Evolutionary conservation across 371 early-diverging fungal species (phyloP).

Genomic region (Lichtheimia hyalospora): DNA sequence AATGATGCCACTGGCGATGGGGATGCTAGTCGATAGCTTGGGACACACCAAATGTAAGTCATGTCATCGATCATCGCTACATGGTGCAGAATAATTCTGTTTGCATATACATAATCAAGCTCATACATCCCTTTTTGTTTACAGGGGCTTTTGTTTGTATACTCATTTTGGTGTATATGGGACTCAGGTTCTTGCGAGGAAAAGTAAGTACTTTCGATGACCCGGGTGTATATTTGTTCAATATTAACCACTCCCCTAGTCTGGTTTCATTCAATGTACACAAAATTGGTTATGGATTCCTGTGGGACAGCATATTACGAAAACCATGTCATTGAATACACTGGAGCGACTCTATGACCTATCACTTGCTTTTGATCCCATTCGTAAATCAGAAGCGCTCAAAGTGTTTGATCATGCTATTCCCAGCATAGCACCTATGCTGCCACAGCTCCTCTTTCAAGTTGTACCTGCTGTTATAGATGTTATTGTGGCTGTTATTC

Average conservation of each 20-base stretch:
- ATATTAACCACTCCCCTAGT: slow-evolving; percentile 7
- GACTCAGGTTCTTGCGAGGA: slow-evolving; percentile 74
- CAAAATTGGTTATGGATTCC: slow-evolving; percentile 90
- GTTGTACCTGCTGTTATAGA: slow-evolving; percentile 87
- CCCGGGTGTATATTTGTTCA: no score
- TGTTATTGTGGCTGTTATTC: slow-evolving; percentile 74
- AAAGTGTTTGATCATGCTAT: slow-evolving; percentile 89
- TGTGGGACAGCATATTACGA: slow-evolving; percentile 84
- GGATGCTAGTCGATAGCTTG: slow-evolving; percentile 67
- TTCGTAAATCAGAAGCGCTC: slow-evolving; percentile 89
- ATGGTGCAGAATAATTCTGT: no score
- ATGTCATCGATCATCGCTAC: background rate
- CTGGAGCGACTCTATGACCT: slow-evolving; percentile 84
- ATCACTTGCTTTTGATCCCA: slow-evolving; percentile 83
- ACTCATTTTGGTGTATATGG: slow-evolving; percentile 69
- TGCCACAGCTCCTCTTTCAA: slow-evolving; percentile 84
- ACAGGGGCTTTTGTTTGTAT: slow-evolving; percentile 50
- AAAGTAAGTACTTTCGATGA: slow-evolving; percentile 33
- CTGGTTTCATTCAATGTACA: slow-evolving; percentile 74
- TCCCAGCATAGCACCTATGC: slow-evolving; percentile 70
- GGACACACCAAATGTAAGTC: slow-evolving; percentile 29
- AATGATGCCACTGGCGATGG: slow-evolving; percentile 77
- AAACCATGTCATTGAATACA: slow-evolving; percentile 80
- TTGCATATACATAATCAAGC: no score
- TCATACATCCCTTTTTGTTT: slow-evolving; percentile 1